Base-by-base conservation (phyloP, 345 rosid species). In the Excoecaria agallocha region DNA sequence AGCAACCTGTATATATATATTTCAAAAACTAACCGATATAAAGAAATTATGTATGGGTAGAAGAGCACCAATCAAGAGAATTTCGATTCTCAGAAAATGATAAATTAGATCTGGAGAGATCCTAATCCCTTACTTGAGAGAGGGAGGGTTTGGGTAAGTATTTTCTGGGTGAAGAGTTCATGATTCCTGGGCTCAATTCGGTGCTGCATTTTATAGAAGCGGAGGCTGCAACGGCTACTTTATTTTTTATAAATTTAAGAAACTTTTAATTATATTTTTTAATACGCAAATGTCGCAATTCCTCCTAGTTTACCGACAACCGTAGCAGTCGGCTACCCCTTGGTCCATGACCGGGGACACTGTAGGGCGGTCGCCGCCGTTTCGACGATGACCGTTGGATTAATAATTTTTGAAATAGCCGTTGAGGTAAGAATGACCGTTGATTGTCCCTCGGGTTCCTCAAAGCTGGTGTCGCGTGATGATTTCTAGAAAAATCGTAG, bases 361-460 rank as follows among this genome's bases (percentile, higher is more conserved):
- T 66, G 78, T 57, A 80, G 93, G 97, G 79, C 91, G 96, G 94
- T 89, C 71, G 80, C 98, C 97, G 98, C 87, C 93, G 38, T 73
- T 61, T 59, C 30, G 43, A 77, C 65, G 0, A 16, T 1, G 79
- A 66, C 90, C 90, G 86, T 88, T 73, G 73, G 92, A 89, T 91
- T 43, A 35, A 17, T 12, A 55, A 63, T 72, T 30, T 65, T 71
- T 48, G 78, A 79, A 74, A 73, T 80, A 70, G 85, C 87, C 89
- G 86, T 73, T 86, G 77, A 72, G 82, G 60, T 52, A 75, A 81
- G 81, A 68, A 7, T 43, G 74, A 65, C 89, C 97, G 91, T 85
- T 75, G 83, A 86, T 85, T 30, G 2, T n/a, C 6, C 8, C 45
- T 41, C 45, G 2, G 45, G 45, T 41, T 41, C 45, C 45, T 8